Conservation (phyloP, 805 yeast genomes). For the Candida vaughaniae region DNA sequence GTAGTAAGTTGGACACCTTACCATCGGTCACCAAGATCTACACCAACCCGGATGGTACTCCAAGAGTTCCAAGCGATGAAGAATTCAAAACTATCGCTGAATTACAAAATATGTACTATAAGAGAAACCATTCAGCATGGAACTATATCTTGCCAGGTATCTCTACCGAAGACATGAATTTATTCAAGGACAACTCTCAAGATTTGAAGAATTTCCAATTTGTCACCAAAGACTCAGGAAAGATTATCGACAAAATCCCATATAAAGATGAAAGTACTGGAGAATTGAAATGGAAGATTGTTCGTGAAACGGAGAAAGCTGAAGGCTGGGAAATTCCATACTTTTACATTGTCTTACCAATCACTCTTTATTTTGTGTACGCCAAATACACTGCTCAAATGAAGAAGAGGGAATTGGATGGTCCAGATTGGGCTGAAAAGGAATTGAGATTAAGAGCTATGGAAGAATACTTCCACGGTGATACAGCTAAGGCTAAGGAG, state of each 20-base stretch:
- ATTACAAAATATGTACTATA: conserved; percentile 58
- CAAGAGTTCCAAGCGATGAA: conserved; percentile 64
- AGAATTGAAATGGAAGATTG: conserved; percentile 72
- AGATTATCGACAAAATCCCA: conserved; percentile 80
- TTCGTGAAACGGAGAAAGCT: conserved; percentile 66
- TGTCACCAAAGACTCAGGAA: conserved; percentile 49
- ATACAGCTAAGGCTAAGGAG: conserved; percentile 49
- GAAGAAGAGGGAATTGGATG: conserved; percentile 39
- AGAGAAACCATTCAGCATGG: conserved; percentile 55
- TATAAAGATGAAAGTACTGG: conserved; percentile 78
- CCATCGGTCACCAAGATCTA: conserved; percentile 67
- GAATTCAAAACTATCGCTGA: conserved; percentile 75
- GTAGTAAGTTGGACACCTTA: conserved; percentile 57
- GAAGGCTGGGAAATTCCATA: conserved; percentile 86
- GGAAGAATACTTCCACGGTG: conserved; percentile 60
- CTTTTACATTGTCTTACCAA: conserved; percentile 72
- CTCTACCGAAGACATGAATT: conserved; percentile 51
- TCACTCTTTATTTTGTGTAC: conserved; percentile 55
- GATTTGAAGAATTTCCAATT: conserved; percentile 58
- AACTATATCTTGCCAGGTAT: conserved; percentile 47
- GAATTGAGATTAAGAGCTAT: conserved; percentile 75
- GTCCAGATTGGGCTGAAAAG: conserved; percentile 78
- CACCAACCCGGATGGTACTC: conserved; percentile 73
- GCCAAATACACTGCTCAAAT: conserved; percentile 45
- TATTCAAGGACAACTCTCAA: conserved; percentile 59